Evolutionary conservation across 495 filamentous ascomycete genomes (phyloP), one percentile per base, ranked within the genome.

Genomic region (Penicillium pancosmium): DNA sequence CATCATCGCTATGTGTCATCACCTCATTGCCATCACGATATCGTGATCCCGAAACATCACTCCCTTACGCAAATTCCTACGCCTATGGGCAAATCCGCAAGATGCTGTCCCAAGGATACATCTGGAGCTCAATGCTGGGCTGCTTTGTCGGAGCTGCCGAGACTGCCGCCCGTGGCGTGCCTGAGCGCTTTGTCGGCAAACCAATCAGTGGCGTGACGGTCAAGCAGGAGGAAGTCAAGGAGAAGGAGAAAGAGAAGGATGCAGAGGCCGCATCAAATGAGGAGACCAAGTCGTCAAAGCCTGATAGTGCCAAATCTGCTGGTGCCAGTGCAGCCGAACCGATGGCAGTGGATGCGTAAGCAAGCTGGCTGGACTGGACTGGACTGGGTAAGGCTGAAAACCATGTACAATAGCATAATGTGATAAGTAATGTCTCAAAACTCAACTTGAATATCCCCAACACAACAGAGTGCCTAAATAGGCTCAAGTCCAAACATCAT

Each of bases 1-100:
- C 78, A 18, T 75, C 68, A 68, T 80, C 71, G 69, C 79, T 87
- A 50, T 96, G 91, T 70, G 86, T 86, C 53, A 93, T 96, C 71
- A 94, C 91, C 9, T 86, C 86, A 62, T 83, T 89, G 50, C 86
- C 88, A 41, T 91, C 91, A 19, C 84, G 81, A 46, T 94, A 91
- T 70, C 80, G 85, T 36, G 91, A 96, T 64, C 88, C 90, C 0
- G 80, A 79, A 60, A 95, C 91, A 0, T 87, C 87, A 0, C 79
- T 96, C 21, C 84, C 88, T 10, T 96, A 91, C 70, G 82, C 83
- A 38, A 91, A 89, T 64, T 74, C 84, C 21, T 86, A 87, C 58
- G 91, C 90, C 8, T 94, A 89, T 71, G 80, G 81, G 53, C 84
- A 92, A 74, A 84, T 93, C 34, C 77, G 82, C 52, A 78, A 73